Percentiles rank a stretch among this genome's conserved stretches.
Conservation (phyloP, 2,329 filamentous ascomycete genomes). For the Helotiales sp. region DNA sequence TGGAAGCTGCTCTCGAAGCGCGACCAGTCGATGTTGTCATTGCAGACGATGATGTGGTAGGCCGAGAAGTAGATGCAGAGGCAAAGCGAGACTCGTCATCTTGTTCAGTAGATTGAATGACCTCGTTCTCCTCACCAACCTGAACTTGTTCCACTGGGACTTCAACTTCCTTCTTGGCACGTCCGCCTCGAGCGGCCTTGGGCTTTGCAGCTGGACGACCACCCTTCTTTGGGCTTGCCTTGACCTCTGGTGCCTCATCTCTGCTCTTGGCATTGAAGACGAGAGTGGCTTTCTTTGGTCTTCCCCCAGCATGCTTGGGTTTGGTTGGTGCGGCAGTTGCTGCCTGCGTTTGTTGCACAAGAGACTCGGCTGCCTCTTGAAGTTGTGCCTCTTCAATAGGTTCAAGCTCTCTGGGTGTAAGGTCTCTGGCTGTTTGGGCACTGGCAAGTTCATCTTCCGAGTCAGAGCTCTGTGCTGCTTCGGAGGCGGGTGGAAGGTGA, state of each 20-base stretch:
- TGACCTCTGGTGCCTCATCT: neutral
- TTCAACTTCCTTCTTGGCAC: constrained; percentile 25
- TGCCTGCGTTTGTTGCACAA: constrained; percentile 31
- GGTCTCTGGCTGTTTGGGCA: constrained; percentile 23
- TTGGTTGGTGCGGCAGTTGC: constrained; percentile 23
- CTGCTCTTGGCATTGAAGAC: constrained; percentile 7
- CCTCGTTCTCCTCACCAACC: constrained; percentile 28
- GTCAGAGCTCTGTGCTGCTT: constrained; percentile 23
- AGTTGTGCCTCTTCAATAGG: constrained; percentile 35
- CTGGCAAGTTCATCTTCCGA: constrained; percentile 10
- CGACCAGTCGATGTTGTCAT: constrained; percentile 26
- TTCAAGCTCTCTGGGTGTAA: constrained; percentile 32
- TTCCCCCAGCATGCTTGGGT: constrained; percentile 31
- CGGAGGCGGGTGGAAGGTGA: constrained; percentile 27
- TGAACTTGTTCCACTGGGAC: neutral
- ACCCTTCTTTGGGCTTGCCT: constrained; percentile 4
- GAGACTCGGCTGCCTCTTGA: constrained; percentile 35
- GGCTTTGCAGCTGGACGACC: constrained; percentile 14
- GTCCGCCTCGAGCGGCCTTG: constrained; percentile 22
- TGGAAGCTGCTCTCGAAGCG: constrained; percentile 17
- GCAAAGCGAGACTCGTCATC: constrained; percentile 31
- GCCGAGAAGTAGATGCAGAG: constrained; percentile 30
- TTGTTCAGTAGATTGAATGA: constrained; percentile 36
- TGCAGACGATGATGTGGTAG: constrained; percentile 31
- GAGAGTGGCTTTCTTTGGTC: constrained; percentile 25